Conservation (phyloP, 2,329 filamentous ascomycete species). For the Akanthomyces muscarius region DNA sequence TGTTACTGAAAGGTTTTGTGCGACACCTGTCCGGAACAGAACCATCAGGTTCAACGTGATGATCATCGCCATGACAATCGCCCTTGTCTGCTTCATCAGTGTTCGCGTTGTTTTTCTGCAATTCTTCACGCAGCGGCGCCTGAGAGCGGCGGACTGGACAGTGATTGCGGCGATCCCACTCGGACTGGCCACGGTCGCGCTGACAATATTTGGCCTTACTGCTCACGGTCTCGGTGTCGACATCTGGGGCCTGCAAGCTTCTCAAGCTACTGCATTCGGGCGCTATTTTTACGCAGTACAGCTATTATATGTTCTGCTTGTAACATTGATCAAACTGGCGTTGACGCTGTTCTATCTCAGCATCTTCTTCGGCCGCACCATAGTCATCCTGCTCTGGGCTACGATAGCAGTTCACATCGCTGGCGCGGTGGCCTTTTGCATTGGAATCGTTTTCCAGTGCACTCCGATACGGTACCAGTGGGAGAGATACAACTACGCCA, state of each 20-base stretch:
- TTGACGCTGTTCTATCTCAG: slow-evolving; percentile 48
- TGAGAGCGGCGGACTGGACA: slow-evolving; percentile 35
- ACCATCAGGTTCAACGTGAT: neutral
- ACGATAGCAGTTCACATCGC: slow-evolving; percentile 32
- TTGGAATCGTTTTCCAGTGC: slow-evolving; percentile 43
- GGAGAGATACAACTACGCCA: slow-evolving; percentile 40
- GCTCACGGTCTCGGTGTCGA: slow-evolving; percentile 41
- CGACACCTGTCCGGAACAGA: slow-evolving; percentile 2
- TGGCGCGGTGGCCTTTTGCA: slow-evolving; percentile 34
- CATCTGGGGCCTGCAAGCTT: slow-evolving; percentile 40
- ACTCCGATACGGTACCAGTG: slow-evolving; percentile 45
- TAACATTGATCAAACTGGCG: slow-evolving; percentile 42
- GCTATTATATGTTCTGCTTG: slow-evolving; percentile 38
- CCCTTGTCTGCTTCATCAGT: slow-evolving; percentile 30
- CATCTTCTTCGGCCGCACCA: slow-evolving; percentile 38
- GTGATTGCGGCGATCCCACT: slow-evolving; percentile 26
- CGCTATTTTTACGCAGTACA: slow-evolving; percentile 37
- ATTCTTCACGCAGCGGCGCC: slow-evolving; percentile 29
- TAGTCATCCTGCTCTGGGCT: slow-evolving; percentile 36
- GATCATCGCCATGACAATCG: neutral
- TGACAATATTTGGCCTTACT: slow-evolving; percentile 27
- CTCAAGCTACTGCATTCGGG: slow-evolving; percentile 38
- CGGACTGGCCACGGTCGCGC: slow-evolving; percentile 27
- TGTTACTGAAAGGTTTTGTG: neutral
- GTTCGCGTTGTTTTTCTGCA: slow-evolving; percentile 34